Percentiles rank a stretch among this genome's conserved stretches.
These are phyloP conservation scores for Diaporthe sp. DNA, from an alignment of 2,329 filamentous ascomycete species.

Conservation along the genomic window DNA sequence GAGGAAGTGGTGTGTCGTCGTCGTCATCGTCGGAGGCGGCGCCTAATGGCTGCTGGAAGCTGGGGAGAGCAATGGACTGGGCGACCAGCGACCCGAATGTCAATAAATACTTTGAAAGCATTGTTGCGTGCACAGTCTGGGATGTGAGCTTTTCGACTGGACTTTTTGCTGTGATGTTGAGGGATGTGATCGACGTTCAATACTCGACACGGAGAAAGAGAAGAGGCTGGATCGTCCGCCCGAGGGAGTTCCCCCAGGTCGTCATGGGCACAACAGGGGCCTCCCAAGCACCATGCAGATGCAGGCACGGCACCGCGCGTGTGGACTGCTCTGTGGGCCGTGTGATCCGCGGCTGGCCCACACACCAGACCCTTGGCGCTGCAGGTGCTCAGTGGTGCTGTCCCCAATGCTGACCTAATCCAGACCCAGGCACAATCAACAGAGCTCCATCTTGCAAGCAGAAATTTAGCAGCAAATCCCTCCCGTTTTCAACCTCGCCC, in stretches of 20 bases:
- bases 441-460: conserved; percentile 13
- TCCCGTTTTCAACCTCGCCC: background rate
- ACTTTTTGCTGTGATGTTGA: background rate
- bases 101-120: conserved; percentile 44
- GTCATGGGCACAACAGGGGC: conserved; percentile 1
- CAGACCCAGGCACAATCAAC: background rate
- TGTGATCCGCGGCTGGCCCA: conserved; percentile 1
- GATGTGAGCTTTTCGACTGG: background rate
- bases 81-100: conserved; percentile 50
- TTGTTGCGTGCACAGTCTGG: conserved; percentile 2
- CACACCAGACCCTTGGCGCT: background rate
- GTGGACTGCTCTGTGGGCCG: conserved; percentile 1
- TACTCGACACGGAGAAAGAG: background rate
- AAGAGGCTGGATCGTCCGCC: background rate
- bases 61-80: conserved; percentile 49
- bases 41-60: conserved; percentile 38
- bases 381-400: background rate
- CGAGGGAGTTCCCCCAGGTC: background rate
- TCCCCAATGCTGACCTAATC: conserved; percentile 11
- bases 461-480: background rate
- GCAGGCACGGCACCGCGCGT: conserved; percentile 19
- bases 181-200: background rate
- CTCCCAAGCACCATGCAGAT: background rate
- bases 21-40: conserved; percentile 49
- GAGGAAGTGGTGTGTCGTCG: conserved; percentile 80